Base-by-base conservation (phyloP, 2,329 filamentous ascomycete genomes). In the Westerdykella ornata region DNA sequence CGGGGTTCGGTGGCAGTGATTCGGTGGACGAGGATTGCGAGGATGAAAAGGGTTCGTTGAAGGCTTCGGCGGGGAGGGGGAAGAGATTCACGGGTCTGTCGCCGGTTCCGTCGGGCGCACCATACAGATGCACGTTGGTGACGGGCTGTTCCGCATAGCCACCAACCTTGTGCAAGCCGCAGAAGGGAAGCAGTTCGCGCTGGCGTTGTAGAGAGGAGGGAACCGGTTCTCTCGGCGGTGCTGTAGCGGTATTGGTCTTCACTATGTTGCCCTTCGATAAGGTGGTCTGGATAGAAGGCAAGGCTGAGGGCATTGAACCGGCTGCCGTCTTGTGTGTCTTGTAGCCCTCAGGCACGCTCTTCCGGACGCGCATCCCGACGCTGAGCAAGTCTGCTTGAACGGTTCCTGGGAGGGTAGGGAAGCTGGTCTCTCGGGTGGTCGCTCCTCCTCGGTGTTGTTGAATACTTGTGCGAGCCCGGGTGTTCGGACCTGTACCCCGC, bases 291-390 rank as follows among this genome's bases (percentile, higher is more conserved):
- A 59, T 54, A 5, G 59, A 50, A 1, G 57, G 51, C 7, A 62
- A 37, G 22, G 22, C 22, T 26, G 22, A 26, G 22, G 22, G 22
- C 22, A 9, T 26, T 9, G 22, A 7, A 26, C 22, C 22, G 15
- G 45, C 37, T 12, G 44, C 38, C 31, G 53, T 66, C 49, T 57
- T 71, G 65, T 77, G 77, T 1, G 86, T 94, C 71, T 94, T 94
- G 75, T 96, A 96, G 45, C 90, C 90, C 63, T 96, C 89, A 1
- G 88, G 84, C 6, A 97, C 85, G 9, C 85, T 85, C 70, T 97
- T 97, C 61, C 90, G 84, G 38, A 97, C 77, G 17, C 90, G 83
- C 88, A 96, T 96, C 56, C 90, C 90, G 49, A 97, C 90, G 56
- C 77, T 86, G 32, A 96, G 74, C n/a, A 97, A 81, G 47, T 85